Conservation (phyloP, 768 basidiomycete species). For the Gloeopeniophorella convolvens region DNA sequence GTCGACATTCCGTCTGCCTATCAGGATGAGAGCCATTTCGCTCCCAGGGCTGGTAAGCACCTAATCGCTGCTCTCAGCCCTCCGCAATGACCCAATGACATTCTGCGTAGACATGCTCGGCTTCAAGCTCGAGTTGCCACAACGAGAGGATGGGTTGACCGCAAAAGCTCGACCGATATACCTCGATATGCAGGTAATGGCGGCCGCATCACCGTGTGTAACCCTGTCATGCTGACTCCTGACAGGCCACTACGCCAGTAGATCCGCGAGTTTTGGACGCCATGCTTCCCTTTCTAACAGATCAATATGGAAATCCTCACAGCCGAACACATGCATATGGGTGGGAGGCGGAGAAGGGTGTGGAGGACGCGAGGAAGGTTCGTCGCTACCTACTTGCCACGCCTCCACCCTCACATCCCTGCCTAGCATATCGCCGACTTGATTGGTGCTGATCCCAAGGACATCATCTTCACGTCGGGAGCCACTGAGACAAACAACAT, state of each 20-base stretch:
- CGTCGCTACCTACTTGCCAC: conserved; percentile 5
- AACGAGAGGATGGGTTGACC: conserved; percentile 47
- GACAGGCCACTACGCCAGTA: conserved; percentile 91
- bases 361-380: conserved; percentile 87
- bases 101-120: conserved; percentile 72
- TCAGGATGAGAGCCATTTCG: conserved; percentile 60
- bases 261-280: conserved; percentile 95
- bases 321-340: conserved; percentile 98
- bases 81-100: conserved; percentile 4
- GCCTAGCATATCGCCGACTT: conserved; percentile 82
- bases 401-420: not conserved
- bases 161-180: conserved; percentile 86
- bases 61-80: not conserved
- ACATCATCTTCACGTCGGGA: conserved; percentile 95
- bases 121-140: conserved; percentile 68
- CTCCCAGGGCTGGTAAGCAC: conserved; percentile 59
- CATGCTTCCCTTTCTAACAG: conserved; percentile 93
- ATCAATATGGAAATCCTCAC: conserved; percentile 97
- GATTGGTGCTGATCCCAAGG: conserved; percentile 92
- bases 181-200: conserved; percentile 86
- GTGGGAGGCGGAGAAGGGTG: conserved; percentile 96
- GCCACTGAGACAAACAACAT: conserved; percentile 98
- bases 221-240: conserved; percentile 2
- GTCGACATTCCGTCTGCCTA: conserved; percentile 75
- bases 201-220: not conserved